A percentile compares a stretch with the other conserved stretches of the same genome.
phyloP scores from a whole-genome alignment of 345 rosid genomes.

The Odontarrhena argentea region DNA sequence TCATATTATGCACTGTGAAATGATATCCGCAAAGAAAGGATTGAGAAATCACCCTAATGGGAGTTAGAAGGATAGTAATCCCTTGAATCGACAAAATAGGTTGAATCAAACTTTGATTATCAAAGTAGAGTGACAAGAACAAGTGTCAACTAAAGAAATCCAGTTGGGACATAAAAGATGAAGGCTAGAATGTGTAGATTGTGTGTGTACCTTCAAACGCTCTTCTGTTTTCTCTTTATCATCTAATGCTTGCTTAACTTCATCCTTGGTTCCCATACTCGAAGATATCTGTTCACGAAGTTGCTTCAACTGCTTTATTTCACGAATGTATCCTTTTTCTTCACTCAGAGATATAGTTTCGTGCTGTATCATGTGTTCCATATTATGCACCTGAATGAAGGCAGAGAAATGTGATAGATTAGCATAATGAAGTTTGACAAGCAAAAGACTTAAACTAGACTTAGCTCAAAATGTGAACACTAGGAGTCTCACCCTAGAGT shows the following conservation, averaged over 20 bases:
- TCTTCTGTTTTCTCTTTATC: conserved; percentile 68
- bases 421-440: conserved; percentile 28
- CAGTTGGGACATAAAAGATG: conserved; percentile 23
- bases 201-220: conserved; percentile 63
- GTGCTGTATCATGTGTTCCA: conserved; percentile 73
- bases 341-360: conserved; percentile 71
- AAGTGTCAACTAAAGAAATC: conserved; percentile 20
- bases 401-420: conserved; percentile 26
- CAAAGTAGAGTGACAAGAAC: conserved; percentile 12
- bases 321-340: conserved; percentile 72
- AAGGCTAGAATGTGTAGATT: background rate
- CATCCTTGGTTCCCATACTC: conserved; percentile 60
- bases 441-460: background rate
- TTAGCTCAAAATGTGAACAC: conserved; percentile 23
- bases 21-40: conserved; percentile 22
- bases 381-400: conserved; percentile 58
- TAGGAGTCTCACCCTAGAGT: conserved; percentile 50
- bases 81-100: conserved; percentile 23
- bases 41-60: conserved; percentile 5
- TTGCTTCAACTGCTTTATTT: conserved; percentile 67
- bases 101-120: background rate
- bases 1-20: conserved; percentile 7
- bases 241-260: conserved; percentile 61
- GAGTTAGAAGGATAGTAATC: conserved; percentile 18
- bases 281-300: conserved; percentile 58